Evolutionary conservation across 2,329 filamentous ascomycete genomes (phyloP).

Genomic region (Elsinoe australis): DNA sequence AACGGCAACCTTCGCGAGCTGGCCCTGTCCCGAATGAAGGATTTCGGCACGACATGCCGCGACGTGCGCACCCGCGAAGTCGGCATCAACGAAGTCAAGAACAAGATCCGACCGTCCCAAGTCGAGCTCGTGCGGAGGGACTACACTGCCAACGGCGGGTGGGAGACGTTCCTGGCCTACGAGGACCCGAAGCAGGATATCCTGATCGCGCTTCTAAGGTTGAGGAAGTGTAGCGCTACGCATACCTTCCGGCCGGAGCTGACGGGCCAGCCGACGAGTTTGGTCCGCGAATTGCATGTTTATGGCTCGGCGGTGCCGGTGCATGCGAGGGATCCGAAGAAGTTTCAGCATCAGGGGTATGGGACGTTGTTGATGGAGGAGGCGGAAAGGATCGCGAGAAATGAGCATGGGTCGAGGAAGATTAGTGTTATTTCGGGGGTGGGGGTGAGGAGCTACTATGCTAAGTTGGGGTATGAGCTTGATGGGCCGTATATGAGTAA

Average conservation of each 20-base stretch:
- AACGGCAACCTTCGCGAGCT: slow-evolving; percentile 94
- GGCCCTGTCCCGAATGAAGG: slow-evolving; percentile 94
- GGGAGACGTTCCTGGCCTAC: slow-evolving; percentile 97
- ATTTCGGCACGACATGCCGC: slow-evolving; percentile 93
- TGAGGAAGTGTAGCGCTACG: slow-evolving; percentile 83
- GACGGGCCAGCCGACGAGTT: slow-evolving; percentile 73
- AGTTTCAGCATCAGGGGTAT: slow-evolving; percentile 97
- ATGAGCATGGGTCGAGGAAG: slow-evolving; percentile 90
- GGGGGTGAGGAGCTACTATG: slow-evolving; percentile 90
- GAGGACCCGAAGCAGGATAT: slow-evolving; percentile 99
- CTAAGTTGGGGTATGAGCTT: slow-evolving; percentile 82
- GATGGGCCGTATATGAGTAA: slow-evolving; percentile 69
- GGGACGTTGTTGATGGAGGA: slow-evolving; percentile 96
- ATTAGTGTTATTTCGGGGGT: slow-evolving; percentile 98
- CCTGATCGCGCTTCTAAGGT: slow-evolving; percentile 76
- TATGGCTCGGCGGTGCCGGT: slow-evolving; percentile 97
- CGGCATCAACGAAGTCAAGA: slow-evolving; percentile 97
- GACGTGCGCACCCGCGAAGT: slow-evolving; percentile 95
- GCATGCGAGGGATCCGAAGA: slow-evolving; percentile 86
- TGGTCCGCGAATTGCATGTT: slow-evolving; percentile 91
- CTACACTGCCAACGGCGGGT: slow-evolving; percentile 90
- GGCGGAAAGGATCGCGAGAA: slow-evolving; percentile 85
- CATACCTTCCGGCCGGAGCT: slow-evolving; percentile 91
- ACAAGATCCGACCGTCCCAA: slow-evolving; percentile 94
- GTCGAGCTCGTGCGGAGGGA: slow-evolving; percentile 91